Evolutionary conservation across 2,329 filamentous ascomycete species (phyloP).

Genomic region (Ascomycota sp.): DNA sequence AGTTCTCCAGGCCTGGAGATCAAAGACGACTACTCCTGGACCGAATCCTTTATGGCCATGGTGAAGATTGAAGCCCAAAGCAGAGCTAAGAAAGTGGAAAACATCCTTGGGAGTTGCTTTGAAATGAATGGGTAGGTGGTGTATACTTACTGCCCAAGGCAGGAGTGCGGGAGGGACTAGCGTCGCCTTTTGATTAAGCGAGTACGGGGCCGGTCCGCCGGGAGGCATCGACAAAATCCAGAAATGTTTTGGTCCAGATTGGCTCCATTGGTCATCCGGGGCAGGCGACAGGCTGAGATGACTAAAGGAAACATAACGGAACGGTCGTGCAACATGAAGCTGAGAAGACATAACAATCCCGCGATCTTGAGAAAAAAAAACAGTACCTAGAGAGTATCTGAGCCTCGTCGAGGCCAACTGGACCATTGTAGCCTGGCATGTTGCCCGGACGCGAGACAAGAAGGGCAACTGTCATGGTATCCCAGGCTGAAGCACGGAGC

Average conservation of each 20-base stretch:
- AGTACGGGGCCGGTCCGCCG: no score
- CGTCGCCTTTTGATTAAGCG: no score
- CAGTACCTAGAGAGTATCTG: constrained; percentile 40
- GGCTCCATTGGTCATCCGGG: no score
- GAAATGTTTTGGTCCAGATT: no score
- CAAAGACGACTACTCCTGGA: background rate
- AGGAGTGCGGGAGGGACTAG: no score
- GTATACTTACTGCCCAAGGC: no score
- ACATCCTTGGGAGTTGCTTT: background rate
- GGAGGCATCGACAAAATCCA: no score
- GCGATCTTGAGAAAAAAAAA: constrained; percentile 22
- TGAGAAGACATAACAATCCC: constrained; percentile 14
- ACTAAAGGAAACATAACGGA: background rate
- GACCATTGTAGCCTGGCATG: constrained; percentile 30
- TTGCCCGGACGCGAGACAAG: constrained; percentile 22
- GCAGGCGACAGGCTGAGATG: no score
- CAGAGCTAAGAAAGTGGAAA: constrained; percentile 7
- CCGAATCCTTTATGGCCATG: no score
- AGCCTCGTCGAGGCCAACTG: constrained; percentile 35
- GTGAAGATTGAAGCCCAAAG: background rate
- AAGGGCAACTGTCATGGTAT: constrained; percentile 26
- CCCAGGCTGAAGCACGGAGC: constrained; percentile 12
- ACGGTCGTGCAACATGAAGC: constrained; percentile 12
- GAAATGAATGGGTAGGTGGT: no score
- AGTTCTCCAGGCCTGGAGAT: background rate